Conservation (phyloP, 768 basidiomycete genomes). For the Leucosporidium yakuticum region DNA sequence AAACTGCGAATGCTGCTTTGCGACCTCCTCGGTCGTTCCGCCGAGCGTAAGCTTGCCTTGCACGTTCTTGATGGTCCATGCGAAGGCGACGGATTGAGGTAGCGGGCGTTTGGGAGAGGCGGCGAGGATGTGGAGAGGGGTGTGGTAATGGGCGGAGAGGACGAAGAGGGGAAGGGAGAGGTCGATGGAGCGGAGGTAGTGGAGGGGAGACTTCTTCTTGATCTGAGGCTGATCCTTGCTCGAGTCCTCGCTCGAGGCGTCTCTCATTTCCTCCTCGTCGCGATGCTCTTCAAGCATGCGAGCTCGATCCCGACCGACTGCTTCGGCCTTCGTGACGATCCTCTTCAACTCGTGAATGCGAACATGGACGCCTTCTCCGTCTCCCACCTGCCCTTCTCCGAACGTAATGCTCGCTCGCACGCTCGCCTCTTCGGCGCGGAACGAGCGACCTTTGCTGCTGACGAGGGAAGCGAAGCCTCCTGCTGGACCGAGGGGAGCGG, state of each 20-base stretch:
- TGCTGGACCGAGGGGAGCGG: neutral
- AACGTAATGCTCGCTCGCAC: neutral
- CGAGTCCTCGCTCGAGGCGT: neutral
- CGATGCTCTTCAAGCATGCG: neutral
- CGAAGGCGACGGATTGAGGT: slow-evolving; percentile 23
- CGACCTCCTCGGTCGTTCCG: neutral
- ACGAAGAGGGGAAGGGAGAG: slow-evolving; percentile 15
- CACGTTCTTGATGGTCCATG: slow-evolving; percentile 9
- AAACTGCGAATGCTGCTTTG: slow-evolving; percentile 13
- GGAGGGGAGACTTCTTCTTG: neutral
- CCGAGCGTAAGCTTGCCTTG: slow-evolving; percentile 8
- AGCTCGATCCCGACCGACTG: neutral
- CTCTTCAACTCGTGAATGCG: slow-evolving; percentile 19
- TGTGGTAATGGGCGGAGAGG: slow-evolving; percentile 25
- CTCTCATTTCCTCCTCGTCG: neutral
- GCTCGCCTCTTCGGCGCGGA: neutral
- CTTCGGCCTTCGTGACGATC: neutral
- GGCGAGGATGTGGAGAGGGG: slow-evolving; percentile 8
- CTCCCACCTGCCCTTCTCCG: neutral
- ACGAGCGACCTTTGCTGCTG: neutral
- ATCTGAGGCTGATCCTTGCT: neutral
- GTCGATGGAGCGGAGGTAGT: slow-evolving; percentile 9
- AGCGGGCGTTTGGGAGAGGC: neutral
- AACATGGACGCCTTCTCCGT: slow-evolving; percentile 10
- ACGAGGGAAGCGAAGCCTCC: neutral